Evolutionary conservation across 805 yeast genomes (phyloP).

Genomic region (Hanseniaspora nectarophila): DNA sequence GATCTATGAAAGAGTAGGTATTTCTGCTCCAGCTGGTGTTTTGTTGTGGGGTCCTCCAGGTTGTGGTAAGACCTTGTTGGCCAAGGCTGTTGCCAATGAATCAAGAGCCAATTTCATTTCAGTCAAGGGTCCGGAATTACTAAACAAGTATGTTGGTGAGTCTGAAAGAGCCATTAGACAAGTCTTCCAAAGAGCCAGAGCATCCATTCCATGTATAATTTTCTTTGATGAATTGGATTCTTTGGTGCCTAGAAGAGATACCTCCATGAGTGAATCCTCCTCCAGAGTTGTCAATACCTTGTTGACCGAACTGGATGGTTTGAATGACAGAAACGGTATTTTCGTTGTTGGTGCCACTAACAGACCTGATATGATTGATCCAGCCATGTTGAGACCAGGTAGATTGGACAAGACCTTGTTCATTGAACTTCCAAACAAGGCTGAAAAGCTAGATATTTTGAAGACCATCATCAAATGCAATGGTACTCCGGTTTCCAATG

Average conservation of each 20-base stretch:
- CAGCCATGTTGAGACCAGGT: slow-evolving; percentile 96
- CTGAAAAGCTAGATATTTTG: slow-evolving; percentile 72
- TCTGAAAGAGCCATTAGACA: slow-evolving; percentile 89
- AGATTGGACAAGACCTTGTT: slow-evolving; percentile 85
- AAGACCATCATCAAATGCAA: slow-evolving; percentile 59
- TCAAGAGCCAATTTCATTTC: slow-evolving; percentile 92
- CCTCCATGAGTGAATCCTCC: slow-evolving; percentile 75
- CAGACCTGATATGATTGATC: slow-evolving; percentile 95
- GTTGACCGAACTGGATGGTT: slow-evolving; percentile 87
- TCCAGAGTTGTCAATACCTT: slow-evolving; percentile 90
- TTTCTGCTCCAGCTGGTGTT: slow-evolving; percentile 93
- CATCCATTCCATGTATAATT: slow-evolving; percentile 85
- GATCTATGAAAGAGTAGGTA: slow-evolving; percentile 77
- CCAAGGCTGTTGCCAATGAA: slow-evolving; percentile 96
- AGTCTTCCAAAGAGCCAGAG: slow-evolving; percentile 83
- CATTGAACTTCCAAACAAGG: slow-evolving; percentile 73
- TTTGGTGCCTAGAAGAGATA: slow-evolving; percentile 84
- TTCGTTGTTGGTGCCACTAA: slow-evolving; percentile 95
- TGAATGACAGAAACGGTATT: slow-evolving; percentile 83
- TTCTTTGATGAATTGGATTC: slow-evolving; percentile 96
- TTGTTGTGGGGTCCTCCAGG: slow-evolving; percentile 99
- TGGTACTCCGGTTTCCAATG: slow-evolving; percentile 57
- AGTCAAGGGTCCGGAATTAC: slow-evolving; percentile 87
- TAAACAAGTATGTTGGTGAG: slow-evolving; percentile 93
- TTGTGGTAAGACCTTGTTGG: slow-evolving; percentile 91